phyloP scores from a whole-genome alignment of 306 rosid species.

The Fagus crenata region DNA sequence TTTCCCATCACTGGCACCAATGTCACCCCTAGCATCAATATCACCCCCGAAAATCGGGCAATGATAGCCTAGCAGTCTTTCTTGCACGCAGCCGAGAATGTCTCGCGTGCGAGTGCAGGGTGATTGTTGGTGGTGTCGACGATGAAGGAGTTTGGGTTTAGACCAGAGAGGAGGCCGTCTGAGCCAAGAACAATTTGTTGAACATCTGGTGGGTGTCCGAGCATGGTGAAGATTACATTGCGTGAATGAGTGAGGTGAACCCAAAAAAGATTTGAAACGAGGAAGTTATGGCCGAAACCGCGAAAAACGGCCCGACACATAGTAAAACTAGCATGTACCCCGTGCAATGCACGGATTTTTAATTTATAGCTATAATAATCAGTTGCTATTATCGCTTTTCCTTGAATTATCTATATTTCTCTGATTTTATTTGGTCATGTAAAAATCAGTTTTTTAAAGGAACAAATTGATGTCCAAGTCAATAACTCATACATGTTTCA shows the following conservation, averaged over 20 bases:
- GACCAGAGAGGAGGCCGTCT: conserved; percentile 43
- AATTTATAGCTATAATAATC: too few species aligned
- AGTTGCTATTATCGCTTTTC: too few species aligned
- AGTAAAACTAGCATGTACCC: too few species aligned
- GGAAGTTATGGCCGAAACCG: conserved; percentile 35
- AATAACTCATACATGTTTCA: too few species aligned
- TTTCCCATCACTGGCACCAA: conserved; percentile 80
- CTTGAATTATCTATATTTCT: too few species aligned
- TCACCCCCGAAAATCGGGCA: conserved; percentile 92
- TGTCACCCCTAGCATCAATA: conserved; percentile 79
- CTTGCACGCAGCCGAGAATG: conserved; percentile 40
- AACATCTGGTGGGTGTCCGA: conserved; percentile 78
- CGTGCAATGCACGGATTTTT: too few species aligned
- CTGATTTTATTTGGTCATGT: too few species aligned
- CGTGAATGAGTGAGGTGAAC: conserved; percentile 39
- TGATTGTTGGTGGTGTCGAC: conserved; percentile 79
- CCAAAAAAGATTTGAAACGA: too few species aligned
- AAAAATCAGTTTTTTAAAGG: too few species aligned
- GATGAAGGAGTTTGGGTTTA: conserved; percentile 46
- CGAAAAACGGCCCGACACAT: neutral
- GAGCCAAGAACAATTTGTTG: conserved; percentile 42
- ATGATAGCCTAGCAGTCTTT: conserved; percentile 65
- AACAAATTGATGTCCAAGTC: too few species aligned
- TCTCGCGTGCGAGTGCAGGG: conserved; percentile 67
- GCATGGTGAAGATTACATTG: conserved; percentile 71